These are phyloP conservation scores for Colletotrichum neosansevieriae DNA, from an alignment of 2,329 filamentous ascomycete genomes.

Conservation along the genomic window DNA sequence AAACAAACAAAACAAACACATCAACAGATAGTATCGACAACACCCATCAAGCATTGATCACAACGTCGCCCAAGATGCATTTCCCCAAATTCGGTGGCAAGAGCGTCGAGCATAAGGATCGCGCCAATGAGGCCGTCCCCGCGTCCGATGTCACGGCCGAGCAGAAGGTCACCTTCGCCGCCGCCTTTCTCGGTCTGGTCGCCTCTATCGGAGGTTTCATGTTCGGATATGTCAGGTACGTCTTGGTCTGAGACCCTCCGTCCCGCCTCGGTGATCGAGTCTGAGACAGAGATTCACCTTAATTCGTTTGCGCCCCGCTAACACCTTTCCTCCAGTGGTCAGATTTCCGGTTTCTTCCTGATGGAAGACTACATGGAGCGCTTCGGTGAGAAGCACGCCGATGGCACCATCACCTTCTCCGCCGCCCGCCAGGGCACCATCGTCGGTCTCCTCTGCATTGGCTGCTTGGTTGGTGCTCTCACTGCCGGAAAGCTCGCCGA, in stretches of 20 bases:
- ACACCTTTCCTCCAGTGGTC: constrained; percentile 56
- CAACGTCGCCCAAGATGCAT: constrained; percentile 26
- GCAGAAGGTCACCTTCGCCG: constrained; percentile 53
- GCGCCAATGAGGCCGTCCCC: constrained; percentile 4
- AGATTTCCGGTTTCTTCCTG: constrained; percentile 71
- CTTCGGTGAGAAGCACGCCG: constrained; percentile 60
- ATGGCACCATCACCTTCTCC: constrained; percentile 62
- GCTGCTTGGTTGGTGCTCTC: constrained; percentile 69
- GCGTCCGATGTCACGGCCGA: constrained; percentile 34
- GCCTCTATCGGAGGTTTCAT: constrained; percentile 69
- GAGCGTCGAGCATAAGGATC: constrained; percentile 35
- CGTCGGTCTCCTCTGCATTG: constrained; percentile 71
- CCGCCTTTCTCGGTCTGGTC: constrained; percentile 62
- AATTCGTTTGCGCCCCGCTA: constrained; percentile 10
- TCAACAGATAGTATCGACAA: background rate
- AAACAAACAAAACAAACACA: too few species aligned
- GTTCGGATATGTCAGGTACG: constrained; percentile 68
- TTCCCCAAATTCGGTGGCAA: constrained; percentile 38
- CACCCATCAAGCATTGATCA: background rate
- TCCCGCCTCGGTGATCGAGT: background rate
- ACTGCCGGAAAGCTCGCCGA: constrained; percentile 72
- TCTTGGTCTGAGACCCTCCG: background rate
- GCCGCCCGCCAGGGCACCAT: constrained; percentile 73
- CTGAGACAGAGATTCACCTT: constrained; percentile 12
- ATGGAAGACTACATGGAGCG: constrained; percentile 68